phyloP scores from a whole-genome alignment of 805 yeast genomes.

The Metschnikowia orientalis region DNA sequence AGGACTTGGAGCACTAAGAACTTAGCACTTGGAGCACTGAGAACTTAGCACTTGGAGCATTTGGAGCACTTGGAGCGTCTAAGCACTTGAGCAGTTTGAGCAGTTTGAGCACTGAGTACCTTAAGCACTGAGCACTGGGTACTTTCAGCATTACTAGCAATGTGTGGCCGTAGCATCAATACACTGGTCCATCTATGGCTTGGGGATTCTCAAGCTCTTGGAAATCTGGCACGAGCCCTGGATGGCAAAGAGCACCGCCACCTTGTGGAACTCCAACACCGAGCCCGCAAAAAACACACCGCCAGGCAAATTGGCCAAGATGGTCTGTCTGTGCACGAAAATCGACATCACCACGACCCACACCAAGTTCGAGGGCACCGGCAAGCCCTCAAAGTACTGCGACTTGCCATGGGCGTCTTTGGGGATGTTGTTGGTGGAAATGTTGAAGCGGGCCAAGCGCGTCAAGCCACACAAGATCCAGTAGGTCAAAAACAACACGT shows the following conservation, averaged over 20 bases:
- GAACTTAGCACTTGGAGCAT: too few relatives aligned
- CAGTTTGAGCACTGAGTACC: too few relatives aligned
- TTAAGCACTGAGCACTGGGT: too few relatives aligned
- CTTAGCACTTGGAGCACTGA: too few relatives aligned
- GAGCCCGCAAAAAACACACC: slow-evolving; percentile 56
- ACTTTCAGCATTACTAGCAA: too few relatives aligned
- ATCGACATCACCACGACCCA: slow-evolving; percentile 71
- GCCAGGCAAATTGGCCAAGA: slow-evolving; percentile 56
- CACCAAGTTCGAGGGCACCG: slow-evolving; percentile 82
- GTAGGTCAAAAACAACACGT: slow-evolving; percentile 67
- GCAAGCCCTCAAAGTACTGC: slow-evolving; percentile 92
- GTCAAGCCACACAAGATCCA: slow-evolving; percentile 93
- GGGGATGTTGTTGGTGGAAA: slow-evolving; percentile 88
- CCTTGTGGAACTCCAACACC: slow-evolving; percentile 70
- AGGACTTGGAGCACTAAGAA: too few relatives aligned
- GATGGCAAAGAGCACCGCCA: slow-evolving; percentile 56
- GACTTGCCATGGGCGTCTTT: slow-evolving; percentile 85
- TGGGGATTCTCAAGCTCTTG: slow-evolving; percentile 87
- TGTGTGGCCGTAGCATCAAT: neutral
- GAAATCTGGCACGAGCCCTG: slow-evolving; percentile 92
- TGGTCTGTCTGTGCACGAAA: slow-evolving; percentile 51
- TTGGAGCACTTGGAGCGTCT: too few relatives aligned
- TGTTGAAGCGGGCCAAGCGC: slow-evolving; percentile 92
- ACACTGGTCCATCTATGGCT: slow-evolving; percentile 43
- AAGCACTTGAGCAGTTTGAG: too few relatives aligned